phyloP scores from a whole-genome alignment of 148 eudicot genomes.

The Nepenthes mirabilis region DNA sequence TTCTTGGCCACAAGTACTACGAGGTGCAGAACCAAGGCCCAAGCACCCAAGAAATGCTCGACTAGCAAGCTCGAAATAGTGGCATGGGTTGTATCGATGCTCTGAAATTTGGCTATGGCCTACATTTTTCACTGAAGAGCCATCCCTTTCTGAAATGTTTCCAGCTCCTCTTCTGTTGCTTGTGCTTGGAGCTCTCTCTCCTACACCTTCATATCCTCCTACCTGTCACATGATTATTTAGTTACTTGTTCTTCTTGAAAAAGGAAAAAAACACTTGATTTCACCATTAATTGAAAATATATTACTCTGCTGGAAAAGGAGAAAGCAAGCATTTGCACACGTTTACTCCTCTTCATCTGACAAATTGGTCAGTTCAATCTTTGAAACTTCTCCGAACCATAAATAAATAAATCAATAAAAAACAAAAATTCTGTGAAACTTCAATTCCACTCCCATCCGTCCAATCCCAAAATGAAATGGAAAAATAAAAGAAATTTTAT shows the following conservation, averaged over 20 bases:
- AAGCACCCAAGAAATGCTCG: constrained; percentile 8
- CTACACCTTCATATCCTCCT: not conserved
- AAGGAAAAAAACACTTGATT: no score
- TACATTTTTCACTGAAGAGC: not conserved
- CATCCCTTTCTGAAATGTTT: constrained; percentile 1
- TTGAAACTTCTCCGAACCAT: not conserved
- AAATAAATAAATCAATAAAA: no score
- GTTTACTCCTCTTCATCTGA: not conserved
- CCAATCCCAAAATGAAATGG: no score
- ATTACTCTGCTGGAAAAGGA: no score
- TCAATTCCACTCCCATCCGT: no score
- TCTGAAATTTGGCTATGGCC: not conserved
- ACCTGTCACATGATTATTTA: not conserved
- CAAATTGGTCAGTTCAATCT: not conserved
- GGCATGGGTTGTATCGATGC: constrained; percentile 2
- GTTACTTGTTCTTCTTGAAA: no score
- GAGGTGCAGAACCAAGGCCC: constrained; percentile 1
- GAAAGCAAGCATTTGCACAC: no score
- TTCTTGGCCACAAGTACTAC: not conserved
- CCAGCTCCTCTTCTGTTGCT: not conserved
- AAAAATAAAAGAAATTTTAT: no score
- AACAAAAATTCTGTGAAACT: no score
- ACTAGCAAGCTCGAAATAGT: constrained; percentile 6
- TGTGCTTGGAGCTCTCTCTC: not conserved
- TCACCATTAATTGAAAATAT: no score